Conservation (phyloP, 306 rosid genomes). For the Citrullus amarus region DNA sequence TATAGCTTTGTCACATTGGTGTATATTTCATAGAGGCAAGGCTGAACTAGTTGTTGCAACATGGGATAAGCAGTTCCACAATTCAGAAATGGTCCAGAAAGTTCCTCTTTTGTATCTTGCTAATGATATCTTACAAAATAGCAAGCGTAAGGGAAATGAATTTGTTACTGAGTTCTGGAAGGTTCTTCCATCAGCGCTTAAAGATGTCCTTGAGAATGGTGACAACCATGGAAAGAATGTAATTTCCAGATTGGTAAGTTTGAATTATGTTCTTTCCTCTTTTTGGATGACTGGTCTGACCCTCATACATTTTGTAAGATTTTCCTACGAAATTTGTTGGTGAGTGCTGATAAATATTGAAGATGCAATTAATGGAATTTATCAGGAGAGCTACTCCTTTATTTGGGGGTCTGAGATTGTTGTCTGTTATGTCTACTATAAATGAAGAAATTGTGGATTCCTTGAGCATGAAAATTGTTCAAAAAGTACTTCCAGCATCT, state of each 20-base stretch:
- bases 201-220: conserved; percentile 43
- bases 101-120: conserved; percentile 86
- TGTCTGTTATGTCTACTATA: not conserved
- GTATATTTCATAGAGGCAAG: conserved; percentile 79
- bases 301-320: not conserved
- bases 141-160: conserved; percentile 90
- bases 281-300: not conserved
- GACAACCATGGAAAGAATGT: conserved; percentile 46
- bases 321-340: not conserved
- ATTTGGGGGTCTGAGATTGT: not conserved
- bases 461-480: not conserved
- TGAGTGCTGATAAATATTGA: not conserved
- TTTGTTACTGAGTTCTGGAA: conserved; percentile 87
- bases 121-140: conserved; percentile 90
- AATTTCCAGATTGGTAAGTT: conserved; percentile 64
- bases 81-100: conserved; percentile 45
- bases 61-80: conserved; percentile 71
- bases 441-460: not conserved
- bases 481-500: not conserved
- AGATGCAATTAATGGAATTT: not conserved
- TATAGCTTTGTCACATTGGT: conserved; percentile 92
- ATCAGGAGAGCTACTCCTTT: not conserved
- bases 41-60: conserved; percentile 81
- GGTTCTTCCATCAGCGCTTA: conserved; percentile 74
- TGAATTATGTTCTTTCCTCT: conserved; percentile 18